Base-by-base conservation (phyloP, 495 filamentous ascomycete species). In the Pseudevernia furfuracea region DNA sequence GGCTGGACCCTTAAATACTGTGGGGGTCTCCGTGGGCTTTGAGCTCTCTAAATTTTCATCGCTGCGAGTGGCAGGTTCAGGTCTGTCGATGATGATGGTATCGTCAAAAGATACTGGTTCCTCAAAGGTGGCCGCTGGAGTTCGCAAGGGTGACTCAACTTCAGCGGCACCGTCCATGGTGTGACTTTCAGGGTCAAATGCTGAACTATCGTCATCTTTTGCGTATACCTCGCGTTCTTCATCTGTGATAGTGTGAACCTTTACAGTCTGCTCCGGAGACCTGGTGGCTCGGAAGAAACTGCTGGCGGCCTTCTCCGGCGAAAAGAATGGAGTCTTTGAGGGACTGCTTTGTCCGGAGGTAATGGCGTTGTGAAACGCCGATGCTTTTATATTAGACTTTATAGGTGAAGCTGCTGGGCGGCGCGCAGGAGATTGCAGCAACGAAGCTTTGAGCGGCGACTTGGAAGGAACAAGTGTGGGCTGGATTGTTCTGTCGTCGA, bases 401-500 rank as follows among this genome's bases (percentile, higher is more conserved):
- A 34, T 67, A 11, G 41, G 46, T 44, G 68, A 60, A 49, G 62
- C 44, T 30, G 17, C 38, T 58, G 64, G 43, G 69, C 65, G 56
- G 60, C 63, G 44, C 66, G 64, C 53, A 61, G 69, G 70, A 56
- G 69, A 74, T 57, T 69, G 63, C 34, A 73, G 62, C 25, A 71
- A 37, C 23, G 67, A 68, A n/a, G 43, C 43, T 58, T 69, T 71
- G 21, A 65, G 17, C n/a, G 66, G 66, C 9, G 76, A 78, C 11
- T 70, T 73, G 0, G 71, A 68, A 17, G 70, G 62, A 60, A 75
- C 71, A 12, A 69, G 30, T 0, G 72, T 60, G 12, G 70, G 71
- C 30, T 75, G 69, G 1, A 65, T 66, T 36, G 77, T 71, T 1
- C 74, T 75, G 23, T 77, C 69, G 23, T 69, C 75, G 59, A 82